Percentiles rank a stretch among this genome's conserved stretches.
Conservation (phyloP, 2,329 filamentous ascomycete genomes). For the Trichophyton schoenleinii region DNA sequence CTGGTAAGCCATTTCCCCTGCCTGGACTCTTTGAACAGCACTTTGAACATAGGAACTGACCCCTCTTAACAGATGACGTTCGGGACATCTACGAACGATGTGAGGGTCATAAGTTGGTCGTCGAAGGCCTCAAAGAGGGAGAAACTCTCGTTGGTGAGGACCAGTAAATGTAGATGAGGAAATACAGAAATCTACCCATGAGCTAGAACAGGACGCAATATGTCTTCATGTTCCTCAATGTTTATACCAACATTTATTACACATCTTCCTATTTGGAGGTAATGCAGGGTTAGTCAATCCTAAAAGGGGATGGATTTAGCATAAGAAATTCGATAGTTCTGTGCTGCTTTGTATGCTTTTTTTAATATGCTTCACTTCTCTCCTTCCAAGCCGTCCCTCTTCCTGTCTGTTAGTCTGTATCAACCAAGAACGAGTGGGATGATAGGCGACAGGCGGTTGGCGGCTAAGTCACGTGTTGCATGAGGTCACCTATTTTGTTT, state of each 20-base stretch:
- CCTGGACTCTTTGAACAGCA: background rate
- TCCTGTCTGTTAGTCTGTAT: no score
- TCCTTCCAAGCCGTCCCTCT: no score
- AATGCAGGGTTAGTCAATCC: background rate
- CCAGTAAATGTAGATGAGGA: slow-evolving; percentile 26
- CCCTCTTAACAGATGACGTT: slow-evolving; percentile 57
- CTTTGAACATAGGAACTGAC: background rate
- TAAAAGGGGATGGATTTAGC: background rate
- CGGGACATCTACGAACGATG: slow-evolving; percentile 81
- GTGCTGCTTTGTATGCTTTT: background rate
- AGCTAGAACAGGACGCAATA: background rate
- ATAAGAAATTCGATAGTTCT: background rate
- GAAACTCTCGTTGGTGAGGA: slow-evolving; percentile 59
- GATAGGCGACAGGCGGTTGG: background rate
- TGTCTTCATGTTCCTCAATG: background rate
- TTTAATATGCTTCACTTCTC: background rate
- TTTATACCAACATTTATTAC: background rate
- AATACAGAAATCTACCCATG: background rate
- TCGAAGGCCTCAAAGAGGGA: slow-evolving; percentile 71
- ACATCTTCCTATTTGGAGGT: background rate
- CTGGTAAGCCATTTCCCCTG: slow-evolving; percentile 33
- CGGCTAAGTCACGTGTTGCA: background rate
- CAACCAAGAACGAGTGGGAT: background rate
- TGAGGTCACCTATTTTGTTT: slow-evolving; percentile 4
- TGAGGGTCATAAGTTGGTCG: slow-evolving; percentile 68